Conservation (phyloP, 768 basidiomycete genomes). For the Tylopilus vinaceipallidus region DNA sequence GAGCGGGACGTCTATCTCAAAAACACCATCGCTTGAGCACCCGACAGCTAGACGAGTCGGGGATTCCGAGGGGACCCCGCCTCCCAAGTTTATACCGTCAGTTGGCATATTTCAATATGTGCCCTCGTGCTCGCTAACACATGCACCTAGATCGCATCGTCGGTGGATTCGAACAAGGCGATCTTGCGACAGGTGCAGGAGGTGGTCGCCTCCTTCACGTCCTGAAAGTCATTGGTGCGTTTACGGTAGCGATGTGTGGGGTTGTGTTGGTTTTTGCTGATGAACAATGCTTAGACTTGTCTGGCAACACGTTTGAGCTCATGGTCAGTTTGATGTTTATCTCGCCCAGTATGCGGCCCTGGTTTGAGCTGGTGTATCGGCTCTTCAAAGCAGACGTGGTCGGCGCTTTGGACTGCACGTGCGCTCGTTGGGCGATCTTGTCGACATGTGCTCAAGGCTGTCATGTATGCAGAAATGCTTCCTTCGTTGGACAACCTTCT, state of each 20-base stretch:
- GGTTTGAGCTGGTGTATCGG: conserved; percentile 80
- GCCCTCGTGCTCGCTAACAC: too few species aligned
- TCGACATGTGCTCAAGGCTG: not conserved
- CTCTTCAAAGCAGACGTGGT: conserved; percentile 83
- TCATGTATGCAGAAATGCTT: conserved; percentile 67
- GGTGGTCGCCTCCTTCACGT: conserved; percentile 69
- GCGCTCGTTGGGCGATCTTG: too few species aligned
- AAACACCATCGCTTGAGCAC: conserved; percentile 57
- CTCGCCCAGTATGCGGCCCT: too few species aligned
- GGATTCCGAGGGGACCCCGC: conserved; percentile 74
- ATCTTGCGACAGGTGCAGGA: conserved; percentile 80
- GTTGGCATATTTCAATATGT: too few species aligned
- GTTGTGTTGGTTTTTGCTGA: not conserved
- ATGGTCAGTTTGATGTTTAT: conserved; percentile 77
- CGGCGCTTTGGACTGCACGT: conserved; percentile 87
- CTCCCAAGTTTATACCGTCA: conserved; percentile 83
- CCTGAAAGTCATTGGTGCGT: conserved; percentile 72
- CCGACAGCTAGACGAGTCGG: conserved; percentile 58
- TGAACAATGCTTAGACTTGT: conserved; percentile 53
- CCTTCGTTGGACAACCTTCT: conserved; percentile 87
- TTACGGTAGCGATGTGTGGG: not conserved
- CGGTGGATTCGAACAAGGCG: conserved; percentile 70
- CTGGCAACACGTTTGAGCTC: conserved; percentile 85
- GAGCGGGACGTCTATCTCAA: conserved; percentile 66
- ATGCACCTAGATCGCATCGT: conserved; percentile 76